These are phyloP conservation scores for Lentinula sp. DNA, from an alignment of 768 basidiomycete genomes.

Conservation along the genomic window DNA sequence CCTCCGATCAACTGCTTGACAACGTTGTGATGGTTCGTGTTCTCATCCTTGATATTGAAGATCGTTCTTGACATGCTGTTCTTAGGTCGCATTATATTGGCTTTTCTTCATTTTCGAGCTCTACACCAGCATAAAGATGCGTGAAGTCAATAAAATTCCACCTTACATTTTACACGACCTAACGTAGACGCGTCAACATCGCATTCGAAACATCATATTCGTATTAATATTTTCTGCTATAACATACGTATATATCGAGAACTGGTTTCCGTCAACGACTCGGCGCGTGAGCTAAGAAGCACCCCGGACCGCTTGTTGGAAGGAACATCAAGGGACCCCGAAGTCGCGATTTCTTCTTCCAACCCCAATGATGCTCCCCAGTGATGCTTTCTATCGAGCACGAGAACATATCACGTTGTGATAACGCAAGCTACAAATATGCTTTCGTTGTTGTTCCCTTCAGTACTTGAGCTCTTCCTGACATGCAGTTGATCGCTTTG, in stretches of 20 bases:
- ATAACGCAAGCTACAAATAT: background rate
- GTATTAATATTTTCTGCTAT: too few species aligned
- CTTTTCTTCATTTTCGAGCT: constrained; percentile 17
- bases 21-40: constrained; percentile 5
- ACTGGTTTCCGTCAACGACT: background rate
- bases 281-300: background rate
- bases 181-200: too few species aligned
- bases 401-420: constrained; percentile 1
- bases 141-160: background rate
- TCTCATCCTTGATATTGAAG: background rate
- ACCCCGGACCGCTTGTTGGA: background rate
- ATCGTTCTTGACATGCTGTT: background rate
- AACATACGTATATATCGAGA: too few species aligned
- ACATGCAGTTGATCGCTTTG: background rate
- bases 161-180: background rate
- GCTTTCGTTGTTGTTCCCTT: background rate
- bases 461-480: too few species aligned
- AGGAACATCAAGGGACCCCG: background rate
- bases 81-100: background rate
- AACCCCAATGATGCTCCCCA: background rate
- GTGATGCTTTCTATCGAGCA: background rate
- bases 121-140: background rate
- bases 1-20: constrained; percentile 5
- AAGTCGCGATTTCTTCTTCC: background rate
- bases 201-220: too few species aligned